Evolutionary conservation across 768 basidiomycete species (phyloP).

Genomic region (Suillus fuscotomentosus): DNA sequence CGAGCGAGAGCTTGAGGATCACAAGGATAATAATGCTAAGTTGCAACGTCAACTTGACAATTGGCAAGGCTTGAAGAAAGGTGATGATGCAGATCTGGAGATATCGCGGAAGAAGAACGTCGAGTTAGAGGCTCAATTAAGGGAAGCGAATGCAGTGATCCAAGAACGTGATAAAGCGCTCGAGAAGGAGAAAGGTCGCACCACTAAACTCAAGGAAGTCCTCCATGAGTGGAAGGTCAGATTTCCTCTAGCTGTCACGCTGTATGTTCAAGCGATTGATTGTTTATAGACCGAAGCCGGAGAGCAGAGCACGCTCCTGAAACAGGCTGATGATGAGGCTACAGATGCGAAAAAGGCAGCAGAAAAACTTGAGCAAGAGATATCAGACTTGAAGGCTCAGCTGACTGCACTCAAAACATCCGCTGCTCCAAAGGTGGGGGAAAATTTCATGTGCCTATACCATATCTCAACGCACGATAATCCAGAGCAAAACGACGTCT

Average conservation of each 20-base stretch:
- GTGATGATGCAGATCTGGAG: slow-evolving; percentile 59
- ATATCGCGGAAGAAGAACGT: slow-evolving; percentile 50
- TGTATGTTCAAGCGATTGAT: not conserved
- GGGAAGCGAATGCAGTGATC: slow-evolving; percentile 40
- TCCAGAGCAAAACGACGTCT: slow-evolving; percentile 7
- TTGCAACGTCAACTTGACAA: slow-evolving; percentile 64
- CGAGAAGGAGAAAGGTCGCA: slow-evolving; percentile 39
- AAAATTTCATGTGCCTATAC: not conserved
- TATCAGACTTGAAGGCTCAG: slow-evolving; percentile 44
- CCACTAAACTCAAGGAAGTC: slow-evolving; percentile 41
- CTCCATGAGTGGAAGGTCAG: slow-evolving; percentile 48
- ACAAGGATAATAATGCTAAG: slow-evolving; percentile 52
- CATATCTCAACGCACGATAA: not conserved
- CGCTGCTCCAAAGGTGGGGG: slow-evolving; percentile 12
- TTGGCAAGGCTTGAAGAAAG: slow-evolving; percentile 67
- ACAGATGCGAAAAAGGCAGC: slow-evolving; percentile 30
- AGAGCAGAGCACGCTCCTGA: slow-evolving; percentile 35
- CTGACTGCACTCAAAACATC: slow-evolving; percentile 34
- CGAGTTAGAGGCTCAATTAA: slow-evolving; percentile 55
- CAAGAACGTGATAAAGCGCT: slow-evolving; percentile 25
- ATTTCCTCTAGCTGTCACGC: not conserved
- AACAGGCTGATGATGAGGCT: slow-evolving; percentile 33
- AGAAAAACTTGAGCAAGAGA: slow-evolving; percentile 33
- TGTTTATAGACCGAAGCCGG: slow-evolving; percentile 37
- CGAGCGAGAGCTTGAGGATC: slow-evolving; percentile 54